These are phyloP conservation scores for Codiaeum variegatum DNA, from an alignment of 441 rosid species.

Conservation along the genomic window DNA sequence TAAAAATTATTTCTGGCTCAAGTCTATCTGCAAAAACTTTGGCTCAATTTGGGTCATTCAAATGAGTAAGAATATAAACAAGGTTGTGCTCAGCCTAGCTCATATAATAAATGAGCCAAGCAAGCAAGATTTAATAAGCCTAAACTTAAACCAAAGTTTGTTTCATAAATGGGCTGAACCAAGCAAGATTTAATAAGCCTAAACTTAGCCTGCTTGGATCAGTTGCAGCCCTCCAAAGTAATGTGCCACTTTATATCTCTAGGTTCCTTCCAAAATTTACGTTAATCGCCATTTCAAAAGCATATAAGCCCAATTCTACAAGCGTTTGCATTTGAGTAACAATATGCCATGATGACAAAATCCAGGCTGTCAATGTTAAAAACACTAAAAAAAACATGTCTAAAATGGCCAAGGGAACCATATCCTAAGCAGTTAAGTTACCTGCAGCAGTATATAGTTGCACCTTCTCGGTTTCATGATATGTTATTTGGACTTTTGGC, in stretches of 20 bases:
- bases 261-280: background rate
- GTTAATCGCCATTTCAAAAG: background rate
- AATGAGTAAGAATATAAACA: background rate
- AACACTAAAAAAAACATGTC: background rate
- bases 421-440: conserved; percentile 21
- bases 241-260: background rate
- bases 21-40: background rate
- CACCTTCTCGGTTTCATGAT: conserved; percentile 32
- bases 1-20: background rate
- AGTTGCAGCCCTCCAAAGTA: background rate
- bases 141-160: background rate
- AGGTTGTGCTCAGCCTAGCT: background rate
- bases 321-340: background rate
- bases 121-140: too few relatives aligned
- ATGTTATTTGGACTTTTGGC: conserved; percentile 58
- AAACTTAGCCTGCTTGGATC: background rate
- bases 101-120: background rate
- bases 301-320: background rate
- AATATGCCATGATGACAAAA: background rate
- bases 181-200: background rate
- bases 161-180: background rate
- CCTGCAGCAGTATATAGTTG: conserved; percentile 41
- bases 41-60: background rate
- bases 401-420: background rate
- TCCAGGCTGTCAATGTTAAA: conserved; percentile 4